Conservation (phyloP, 2,329 filamentous ascomycete species). For the Ophiocordyceps australis region DNA sequence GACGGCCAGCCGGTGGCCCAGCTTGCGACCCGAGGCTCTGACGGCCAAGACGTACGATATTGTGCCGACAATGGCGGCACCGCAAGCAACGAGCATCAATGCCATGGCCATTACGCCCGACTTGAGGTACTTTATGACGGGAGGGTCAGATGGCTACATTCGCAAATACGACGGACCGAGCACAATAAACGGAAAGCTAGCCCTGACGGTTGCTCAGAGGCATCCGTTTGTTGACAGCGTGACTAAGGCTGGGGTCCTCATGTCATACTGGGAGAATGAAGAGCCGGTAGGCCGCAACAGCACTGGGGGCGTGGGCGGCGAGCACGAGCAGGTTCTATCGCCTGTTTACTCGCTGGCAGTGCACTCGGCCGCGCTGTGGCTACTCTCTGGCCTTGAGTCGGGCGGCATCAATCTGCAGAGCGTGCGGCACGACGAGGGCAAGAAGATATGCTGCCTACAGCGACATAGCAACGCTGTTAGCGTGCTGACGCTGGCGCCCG, state of each 20-base stretch:
- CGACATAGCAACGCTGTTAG: slow-evolving; percentile 86
- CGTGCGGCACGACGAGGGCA: slow-evolving; percentile 86
- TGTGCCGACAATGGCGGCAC: slow-evolving; percentile 89
- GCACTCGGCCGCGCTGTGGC: slow-evolving; percentile 78
- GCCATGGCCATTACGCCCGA: slow-evolving; percentile 82
- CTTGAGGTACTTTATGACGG: slow-evolving; percentile 86
- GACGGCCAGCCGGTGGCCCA: slow-evolving; percentile 25
- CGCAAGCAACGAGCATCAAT: slow-evolving; percentile 91
- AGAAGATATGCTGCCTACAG: slow-evolving; percentile 63
- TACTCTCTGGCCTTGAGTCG: slow-evolving; percentile 77
- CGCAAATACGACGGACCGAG: slow-evolving; percentile 92
- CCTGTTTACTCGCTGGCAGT: slow-evolving; percentile 90
- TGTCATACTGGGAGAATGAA: slow-evolving; percentile 98
- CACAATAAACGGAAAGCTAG: slow-evolving; percentile 85
- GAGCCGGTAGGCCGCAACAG: slow-evolving; percentile 37
- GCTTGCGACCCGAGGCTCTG: slow-evolving; percentile 60
- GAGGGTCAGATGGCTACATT: slow-evolving; percentile 88
- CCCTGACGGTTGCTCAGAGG: slow-evolving; percentile 83
- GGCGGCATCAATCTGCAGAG: slow-evolving; percentile 88
- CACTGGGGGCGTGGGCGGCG: no score
- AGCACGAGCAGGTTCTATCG: slow-evolving; percentile 50
- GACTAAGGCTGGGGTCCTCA: slow-evolving; percentile 79
- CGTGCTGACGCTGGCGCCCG: slow-evolving; percentile 61
- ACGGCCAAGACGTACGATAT: slow-evolving; percentile 79
- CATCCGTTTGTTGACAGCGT: slow-evolving; percentile 97